Evolutionary conservation across 768 basidiomycete species (phyloP), one percentile per base, ranked within the genome.

Genomic region (Ephemerocybe angulata): DNA sequence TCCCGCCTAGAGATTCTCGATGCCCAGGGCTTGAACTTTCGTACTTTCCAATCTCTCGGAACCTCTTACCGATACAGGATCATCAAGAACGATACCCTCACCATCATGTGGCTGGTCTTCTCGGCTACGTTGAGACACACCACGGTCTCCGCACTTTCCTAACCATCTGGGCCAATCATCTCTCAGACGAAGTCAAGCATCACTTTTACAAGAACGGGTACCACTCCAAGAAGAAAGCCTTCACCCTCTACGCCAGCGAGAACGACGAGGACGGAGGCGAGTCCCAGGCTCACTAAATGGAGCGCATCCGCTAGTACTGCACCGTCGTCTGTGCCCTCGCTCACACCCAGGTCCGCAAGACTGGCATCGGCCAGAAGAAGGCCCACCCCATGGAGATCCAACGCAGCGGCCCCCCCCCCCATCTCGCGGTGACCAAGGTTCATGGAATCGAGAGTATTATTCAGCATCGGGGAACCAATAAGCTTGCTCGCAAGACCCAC

Each of bases 201-300:
- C 86, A 97, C 65, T 98, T 99, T 88, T 98, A 98, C 89, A 95
- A 94, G 84, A 97, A 96, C 85, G 98, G 96, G 95, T 98, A 98
- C 83, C 88, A 92, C 64, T 96, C 93, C 48, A 99, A 99, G 90
- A 98, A 98, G 86, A 99, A 99, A 87, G 97, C 97, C 37, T 99
- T 98, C 86, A 99, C 97, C 68, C 93, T 93, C 71, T 99, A 99
- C 76, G 95, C 97, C 72, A 97, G 97, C 87, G 98, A 96, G 80
- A 89, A 96, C 72, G 90, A 95, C 55, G 96, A 98, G 72, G 90
- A 94, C 67, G 83, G 84, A 62, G 93, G 93, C 70, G 92, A 93
- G 76, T 90, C 91, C 52, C 84, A 92, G 65, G 80, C 86, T 58
- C 93, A 94, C 69, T 96, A 99, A 73, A 87, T 99, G 65, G 96